Evolutionary conservation across 352 stramenopile genomes (phyloP).

Genomic region (Globisporangium radiosum): DNA sequence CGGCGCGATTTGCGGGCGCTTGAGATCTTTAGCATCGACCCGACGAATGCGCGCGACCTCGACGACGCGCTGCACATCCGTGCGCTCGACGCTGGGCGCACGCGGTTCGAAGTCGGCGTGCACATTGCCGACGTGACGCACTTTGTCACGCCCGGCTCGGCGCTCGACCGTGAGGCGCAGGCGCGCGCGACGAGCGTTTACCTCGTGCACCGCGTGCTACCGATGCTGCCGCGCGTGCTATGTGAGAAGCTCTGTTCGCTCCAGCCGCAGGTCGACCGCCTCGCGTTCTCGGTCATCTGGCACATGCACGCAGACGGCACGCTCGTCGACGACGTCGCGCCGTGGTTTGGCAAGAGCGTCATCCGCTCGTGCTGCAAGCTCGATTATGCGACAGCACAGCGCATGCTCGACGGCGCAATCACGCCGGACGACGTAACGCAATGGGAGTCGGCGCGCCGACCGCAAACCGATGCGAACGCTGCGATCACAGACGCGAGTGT

Average conservation of each 20-base stretch:
- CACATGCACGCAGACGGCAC: conserved; percentile 95
- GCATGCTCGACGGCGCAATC: conserved; percentile 92
- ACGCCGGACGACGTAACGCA: conserved; percentile 60
- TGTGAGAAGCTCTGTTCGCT: conserved; percentile 96
- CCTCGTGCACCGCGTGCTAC: conserved; percentile 91
- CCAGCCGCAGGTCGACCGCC: conserved; percentile 93
- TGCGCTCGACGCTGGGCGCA: conserved; percentile 43
- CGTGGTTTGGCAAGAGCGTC: conserved; percentile 97
- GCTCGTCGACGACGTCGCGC: conserved; percentile 74
- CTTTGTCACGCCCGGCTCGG: conserved; percentile 87
- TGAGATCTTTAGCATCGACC: conserved; percentile 97
- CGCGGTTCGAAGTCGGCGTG: conserved; percentile 89
- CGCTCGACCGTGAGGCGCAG: conserved; percentile 93
- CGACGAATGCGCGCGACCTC: conserved; percentile 94
- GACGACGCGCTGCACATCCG: conserved; percentile 95
- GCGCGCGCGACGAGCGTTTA: conserved; percentile 95
- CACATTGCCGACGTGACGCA: conserved; percentile 99
- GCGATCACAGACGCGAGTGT: conserved; percentile 46
- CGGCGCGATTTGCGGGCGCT: conserved; percentile 87
- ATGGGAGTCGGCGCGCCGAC: conserved; percentile 48
- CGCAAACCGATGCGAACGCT: conserved; percentile 32
- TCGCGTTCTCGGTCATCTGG: conserved; percentile 95
- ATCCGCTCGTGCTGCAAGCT: conserved; percentile 96
- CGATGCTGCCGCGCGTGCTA: conserved; percentile 95
- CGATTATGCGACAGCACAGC: conserved; percentile 95